A percentile compares a stretch with the other conserved stretches of the same genome.
phyloP scores from a whole-genome alignment of 225 moss, liverwort and hornwort species.

The Climacium dendroides region DNA sequence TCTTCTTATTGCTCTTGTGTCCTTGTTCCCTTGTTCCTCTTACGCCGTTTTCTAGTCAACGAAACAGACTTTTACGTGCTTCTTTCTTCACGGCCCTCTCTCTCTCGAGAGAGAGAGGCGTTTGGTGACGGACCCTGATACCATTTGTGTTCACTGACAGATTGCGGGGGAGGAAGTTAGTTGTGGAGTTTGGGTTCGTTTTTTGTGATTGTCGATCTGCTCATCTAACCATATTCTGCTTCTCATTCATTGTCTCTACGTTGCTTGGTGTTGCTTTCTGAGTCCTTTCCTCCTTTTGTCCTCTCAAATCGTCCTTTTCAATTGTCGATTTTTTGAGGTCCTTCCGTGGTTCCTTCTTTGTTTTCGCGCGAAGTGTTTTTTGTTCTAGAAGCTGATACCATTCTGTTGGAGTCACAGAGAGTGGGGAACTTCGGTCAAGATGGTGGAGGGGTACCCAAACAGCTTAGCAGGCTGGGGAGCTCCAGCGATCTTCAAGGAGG shows the following conservation, averaged over 20 bases:
- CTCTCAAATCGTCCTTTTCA: neutral
- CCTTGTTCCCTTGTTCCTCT: neutral
- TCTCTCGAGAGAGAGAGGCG: neutral
- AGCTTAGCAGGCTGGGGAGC: slow-evolving; percentile 13
- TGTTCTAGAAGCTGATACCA: neutral
- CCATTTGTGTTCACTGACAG: neutral
- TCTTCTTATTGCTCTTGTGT: neutral
- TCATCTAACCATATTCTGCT: neutral
- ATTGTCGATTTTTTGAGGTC: neutral
- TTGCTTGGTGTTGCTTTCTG: neutral
- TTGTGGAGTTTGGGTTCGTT: neutral
- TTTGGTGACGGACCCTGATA: neutral
- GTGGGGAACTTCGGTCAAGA: neutral
- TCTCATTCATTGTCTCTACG: neutral
- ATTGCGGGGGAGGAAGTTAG: neutral
- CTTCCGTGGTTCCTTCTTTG: neutral
- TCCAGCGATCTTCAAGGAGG: slow-evolving; percentile 30
- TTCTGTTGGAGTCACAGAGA: neutral
- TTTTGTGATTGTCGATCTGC: neutral
- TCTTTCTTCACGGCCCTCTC: neutral
- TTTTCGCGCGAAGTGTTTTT: neutral
- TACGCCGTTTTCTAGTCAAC: too few relatives aligned
- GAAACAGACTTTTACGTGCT: too few relatives aligned
- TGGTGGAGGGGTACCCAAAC: slow-evolving; percentile 37
- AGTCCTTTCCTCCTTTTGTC: neutral